Evolutionary conservation across 1,284 basidiomycete species (phyloP), one percentile per base, ranked within the genome.

Genomic region (Pterula multifida): DNA sequence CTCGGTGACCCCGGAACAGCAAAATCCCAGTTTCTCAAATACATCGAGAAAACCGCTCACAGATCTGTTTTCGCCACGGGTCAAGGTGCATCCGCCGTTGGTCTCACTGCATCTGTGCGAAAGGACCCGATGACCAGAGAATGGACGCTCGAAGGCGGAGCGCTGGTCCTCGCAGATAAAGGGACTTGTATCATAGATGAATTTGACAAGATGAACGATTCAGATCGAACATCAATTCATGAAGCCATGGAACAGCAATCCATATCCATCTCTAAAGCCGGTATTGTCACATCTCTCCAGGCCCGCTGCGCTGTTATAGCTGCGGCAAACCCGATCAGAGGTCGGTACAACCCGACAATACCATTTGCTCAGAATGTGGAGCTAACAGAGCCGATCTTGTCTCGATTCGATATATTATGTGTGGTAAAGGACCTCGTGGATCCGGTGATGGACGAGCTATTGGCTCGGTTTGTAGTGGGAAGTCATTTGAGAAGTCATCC

Each of bases 201-300:
- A 68, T 99, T 99, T 65, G 95, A 99, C 75, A 99, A 99, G 75
- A 99, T 99, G 95, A 98, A 98, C 69, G 95, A 98, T 60, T 81
- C 90, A 26, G 91, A 94, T 66, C 76, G 93, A 56, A 98, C 95
- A 11, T 98, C 93, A 3, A 98, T 98, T 60, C 96, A 98, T 72
- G 95, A 99, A 66, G 96, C 96, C 1, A 99, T 99, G 95, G 95
- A 99, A 65, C 95, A 99, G 68, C 95, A 99, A 64, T 88, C 89
- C n/a, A 99, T 99, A 59, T 98, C 95, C 1, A 98, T 99, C 57
- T 94, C 93, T 36, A 99, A 99, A 64, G 96, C 95, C 2, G 96
- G 95, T 53, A 99, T 99, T 58, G 88, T 98, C 49, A 98, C 96
- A 9, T 90, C 90, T 11, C 76, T 99, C 21, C 94, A 98, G 68